phyloP scores from a whole-genome alignment of 1,284 basidiomycete species.

The Somion occarium region DNA sequence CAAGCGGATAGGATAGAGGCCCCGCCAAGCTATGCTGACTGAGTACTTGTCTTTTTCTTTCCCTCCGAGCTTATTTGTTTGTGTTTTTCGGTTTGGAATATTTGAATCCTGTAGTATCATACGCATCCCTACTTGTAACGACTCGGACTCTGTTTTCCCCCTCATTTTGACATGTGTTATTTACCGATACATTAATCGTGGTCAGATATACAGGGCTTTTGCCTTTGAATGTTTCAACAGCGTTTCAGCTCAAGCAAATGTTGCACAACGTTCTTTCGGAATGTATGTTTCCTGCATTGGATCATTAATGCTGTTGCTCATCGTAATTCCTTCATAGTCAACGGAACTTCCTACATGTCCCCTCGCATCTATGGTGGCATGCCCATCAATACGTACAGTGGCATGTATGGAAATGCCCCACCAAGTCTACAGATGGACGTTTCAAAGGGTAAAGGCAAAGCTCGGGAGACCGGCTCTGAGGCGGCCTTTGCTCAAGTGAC shows the following conservation, averaged over 20 bases:
- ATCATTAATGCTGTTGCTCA: too few relatives aligned
- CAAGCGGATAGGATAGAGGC: not conserved
- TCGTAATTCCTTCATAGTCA: too few relatives aligned
- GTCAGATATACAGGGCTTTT: too few relatives aligned
- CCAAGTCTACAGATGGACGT: slow-evolving; percentile 25
- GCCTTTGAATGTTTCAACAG: too few relatives aligned
- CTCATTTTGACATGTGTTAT: too few relatives aligned
- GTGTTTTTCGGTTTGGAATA: not conserved
- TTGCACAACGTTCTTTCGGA: slow-evolving; percentile 17
- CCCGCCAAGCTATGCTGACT: not conserved
- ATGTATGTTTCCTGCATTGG: slow-evolving; percentile 19
- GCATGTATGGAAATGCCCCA: slow-evolving; percentile 23
- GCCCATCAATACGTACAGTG: slow-evolving; percentile 25
- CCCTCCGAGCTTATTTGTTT: not conserved
- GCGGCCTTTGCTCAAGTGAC: slow-evolving; percentile 65
- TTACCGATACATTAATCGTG: too few relatives aligned
- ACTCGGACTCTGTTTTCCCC: too few relatives aligned
- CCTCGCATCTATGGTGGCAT: slow-evolving; percentile 28
- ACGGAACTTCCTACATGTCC: slow-evolving; percentile 30
- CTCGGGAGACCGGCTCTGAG: slow-evolving; percentile 72
- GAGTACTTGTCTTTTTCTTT: not conserved
- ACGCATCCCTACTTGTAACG: not conserved
- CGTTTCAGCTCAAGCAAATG: slow-evolving; percentile 16
- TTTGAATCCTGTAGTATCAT: not conserved
- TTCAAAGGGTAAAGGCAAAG: slow-evolving; percentile 66